phyloP scores from a whole-genome alignment of 768 basidiomycete species.

The Tulasnella sp. region DNA sequence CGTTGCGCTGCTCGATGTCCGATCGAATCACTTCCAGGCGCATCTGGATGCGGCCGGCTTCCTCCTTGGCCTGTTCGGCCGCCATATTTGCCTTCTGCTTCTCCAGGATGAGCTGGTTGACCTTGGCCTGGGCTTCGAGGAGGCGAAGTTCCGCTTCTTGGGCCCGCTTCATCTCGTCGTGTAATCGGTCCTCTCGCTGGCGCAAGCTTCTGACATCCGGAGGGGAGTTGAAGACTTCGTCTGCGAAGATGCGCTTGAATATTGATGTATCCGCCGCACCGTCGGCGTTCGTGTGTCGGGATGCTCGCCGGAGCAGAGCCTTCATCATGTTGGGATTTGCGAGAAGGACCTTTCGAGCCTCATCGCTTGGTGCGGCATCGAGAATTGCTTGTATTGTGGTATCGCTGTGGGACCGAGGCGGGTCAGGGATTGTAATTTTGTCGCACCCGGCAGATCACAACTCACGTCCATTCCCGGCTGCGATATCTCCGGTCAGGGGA shows the following conservation, averaged over 20 bases:
- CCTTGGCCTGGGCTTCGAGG: slow-evolving; percentile 19
- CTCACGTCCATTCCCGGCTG: slow-evolving; percentile 10
- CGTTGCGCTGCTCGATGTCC: slow-evolving; percentile 14
- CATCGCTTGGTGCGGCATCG: slow-evolving; percentile 24
- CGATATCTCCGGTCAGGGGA: slow-evolving; percentile 14
- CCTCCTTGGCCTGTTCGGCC: slow-evolving; percentile 19
- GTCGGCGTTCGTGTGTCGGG: slow-evolving; percentile 11
- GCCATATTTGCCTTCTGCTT: slow-evolving; percentile 14
- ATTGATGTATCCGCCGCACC: slow-evolving; percentile 9
- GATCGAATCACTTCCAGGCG: not conserved
- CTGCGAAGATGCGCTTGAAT: slow-evolving; percentile 18
- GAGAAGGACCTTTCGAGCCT: slow-evolving; percentile 22
- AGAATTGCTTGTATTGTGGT: slow-evolving; percentile 23
- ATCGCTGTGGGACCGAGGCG: slow-evolving; percentile 17
- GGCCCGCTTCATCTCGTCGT: slow-evolving; percentile 3
- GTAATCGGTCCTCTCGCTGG: slow-evolving; percentile 9
- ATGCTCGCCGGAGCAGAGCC: slow-evolving; percentile 15
- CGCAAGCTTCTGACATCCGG: not conserved
- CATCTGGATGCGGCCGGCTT: slow-evolving; percentile 2
- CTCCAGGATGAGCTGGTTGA: slow-evolving; percentile 20
- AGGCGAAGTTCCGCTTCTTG: slow-evolving; percentile 12
- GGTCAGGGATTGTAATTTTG: not conserved
- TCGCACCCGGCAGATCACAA: not conserved
- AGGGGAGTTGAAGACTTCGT: not conserved
- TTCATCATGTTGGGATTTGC: slow-evolving; percentile 23